Evolutionary conservation across 495 filamentous ascomycete species (phyloP).

Genomic region (Lasiosphaeria ovina): DNA sequence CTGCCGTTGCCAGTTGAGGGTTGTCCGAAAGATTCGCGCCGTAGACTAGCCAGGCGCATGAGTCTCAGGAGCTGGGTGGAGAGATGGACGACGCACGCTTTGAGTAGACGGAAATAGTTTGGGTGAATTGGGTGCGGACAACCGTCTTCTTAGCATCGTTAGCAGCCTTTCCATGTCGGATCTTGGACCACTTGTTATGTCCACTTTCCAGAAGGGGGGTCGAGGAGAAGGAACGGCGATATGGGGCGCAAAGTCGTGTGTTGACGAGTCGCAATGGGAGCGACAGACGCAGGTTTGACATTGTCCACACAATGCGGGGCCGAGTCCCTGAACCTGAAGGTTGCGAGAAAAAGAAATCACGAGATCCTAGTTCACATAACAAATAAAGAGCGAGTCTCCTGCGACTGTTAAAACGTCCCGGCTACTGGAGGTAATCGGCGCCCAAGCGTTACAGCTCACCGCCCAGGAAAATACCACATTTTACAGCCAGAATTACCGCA

Average conservation of each 20-base stretch:
- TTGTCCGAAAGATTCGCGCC: constrained; percentile 74
- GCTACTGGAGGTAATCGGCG: too few species aligned
- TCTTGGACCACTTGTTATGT: constrained; percentile 92
- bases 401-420: too few species aligned
- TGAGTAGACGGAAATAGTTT: constrained; percentile 52
- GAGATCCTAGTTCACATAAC: too few species aligned
- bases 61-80: constrained; percentile 15
- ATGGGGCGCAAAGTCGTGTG: constrained; percentile 41
- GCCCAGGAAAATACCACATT: too few species aligned
- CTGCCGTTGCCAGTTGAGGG: constrained; percentile 64
- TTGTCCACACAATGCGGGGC: too few species aligned
- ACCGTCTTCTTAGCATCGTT: constrained; percentile 62
- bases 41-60: constrained; percentile 39
- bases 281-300: neutral
- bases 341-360: too few species aligned
- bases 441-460: too few species aligned
- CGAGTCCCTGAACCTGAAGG: too few species aligned
- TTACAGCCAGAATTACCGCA: too few species aligned
- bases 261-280: constrained; percentile 10
- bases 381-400: too few species aligned
- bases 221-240: constrained; percentile 52
- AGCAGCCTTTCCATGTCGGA: constrained; percentile 88
- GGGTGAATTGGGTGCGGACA: constrained; percentile 42
- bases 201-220: constrained; percentile 56
- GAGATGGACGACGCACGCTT: constrained; percentile 43